Percentiles rank a stretch among this genome's conserved stretches.
Conservation (phyloP, 2,329 filamentous ascomycete genomes). For the Orbilia oligospora region DNA sequence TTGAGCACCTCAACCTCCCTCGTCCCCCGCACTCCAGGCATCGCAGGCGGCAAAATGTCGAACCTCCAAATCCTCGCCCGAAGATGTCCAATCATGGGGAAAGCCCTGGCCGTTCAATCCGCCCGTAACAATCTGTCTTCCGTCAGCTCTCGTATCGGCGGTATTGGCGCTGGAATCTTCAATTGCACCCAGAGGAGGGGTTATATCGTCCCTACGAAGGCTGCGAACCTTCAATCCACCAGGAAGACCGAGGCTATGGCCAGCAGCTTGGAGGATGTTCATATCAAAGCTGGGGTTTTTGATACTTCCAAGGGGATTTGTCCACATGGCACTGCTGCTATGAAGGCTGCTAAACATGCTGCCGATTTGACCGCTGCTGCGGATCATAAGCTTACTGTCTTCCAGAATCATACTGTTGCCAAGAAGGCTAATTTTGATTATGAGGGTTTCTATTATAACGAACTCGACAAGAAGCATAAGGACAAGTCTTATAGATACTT, state of each 20-base stretch:
- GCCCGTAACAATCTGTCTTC: slow-evolving; percentile 66
- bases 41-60: slow-evolving; percentile 92
- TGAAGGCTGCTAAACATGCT: slow-evolving; percentile 64
- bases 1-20: slow-evolving; percentile 81
- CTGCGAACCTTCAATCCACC: slow-evolving; percentile 84
- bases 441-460: slow-evolving; percentile 85
- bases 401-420: slow-evolving; percentile 58
- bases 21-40: slow-evolving; percentile 72
- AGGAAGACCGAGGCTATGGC: slow-evolving; percentile 82
- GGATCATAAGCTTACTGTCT: slow-evolving; percentile 46
- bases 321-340: slow-evolving; percentile 64
- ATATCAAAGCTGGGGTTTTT: slow-evolving; percentile 63
- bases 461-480: slow-evolving; percentile 98
- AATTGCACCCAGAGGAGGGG: slow-evolving; percentile 69
- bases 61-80: slow-evolving; percentile 94
- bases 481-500: slow-evolving; percentile 99
- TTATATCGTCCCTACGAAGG: slow-evolving; percentile 70
- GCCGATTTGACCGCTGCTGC: slow-evolving; percentile 63
- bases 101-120: slow-evolving; percentile 90
- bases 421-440: slow-evolving; percentile 82
- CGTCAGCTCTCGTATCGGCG: slow-evolving; percentile 65
- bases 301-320: slow-evolving; percentile 65
- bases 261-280: slow-evolving; percentile 68
- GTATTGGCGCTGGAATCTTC: slow-evolving; percentile 67
- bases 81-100: slow-evolving; percentile 98